phyloP scores from a whole-genome alignment of 2,329 filamentous ascomycete species.

The Ceratocystis harringtonii region DNA sequence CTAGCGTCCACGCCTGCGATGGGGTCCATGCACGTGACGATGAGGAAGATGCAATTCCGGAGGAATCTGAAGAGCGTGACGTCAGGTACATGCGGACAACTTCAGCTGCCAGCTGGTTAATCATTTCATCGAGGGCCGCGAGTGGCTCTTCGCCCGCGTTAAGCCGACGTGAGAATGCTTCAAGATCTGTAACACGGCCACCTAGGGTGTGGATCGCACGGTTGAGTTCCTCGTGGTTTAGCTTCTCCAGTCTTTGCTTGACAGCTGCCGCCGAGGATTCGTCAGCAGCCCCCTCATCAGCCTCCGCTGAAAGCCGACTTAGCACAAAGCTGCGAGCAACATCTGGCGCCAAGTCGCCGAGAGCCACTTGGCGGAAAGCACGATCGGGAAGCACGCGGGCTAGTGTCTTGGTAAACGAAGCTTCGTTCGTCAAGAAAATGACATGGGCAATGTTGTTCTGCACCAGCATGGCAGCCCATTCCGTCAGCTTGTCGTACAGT shows the following conservation, averaged over 20 bases:
- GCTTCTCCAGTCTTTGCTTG: slow-evolving; percentile 18
- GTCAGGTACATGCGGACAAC: slow-evolving; percentile 82
- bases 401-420: slow-evolving; percentile 75
- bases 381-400: slow-evolving; percentile 79
- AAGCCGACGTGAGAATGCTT: slow-evolving; percentile 81
- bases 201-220: slow-evolving; percentile 68
- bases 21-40: slow-evolving; percentile 48
- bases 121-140: slow-evolving; percentile 72
- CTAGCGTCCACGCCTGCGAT: slow-evolving; percentile 80
- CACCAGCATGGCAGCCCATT: slow-evolving; percentile 79
- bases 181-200: slow-evolving; percentile 86
- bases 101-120: slow-evolving; percentile 75
- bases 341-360: slow-evolving; percentile 74
- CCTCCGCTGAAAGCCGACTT: slow-evolving; percentile 42
- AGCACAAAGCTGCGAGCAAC: slow-evolving; percentile 86
- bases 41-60: background rate
- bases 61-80: slow-evolving; percentile 20
- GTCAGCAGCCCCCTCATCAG: slow-evolving; percentile 26
- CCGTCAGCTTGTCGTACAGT: slow-evolving; percentile 67
- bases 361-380: slow-evolving; percentile 70
- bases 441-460: slow-evolving; percentile 85
- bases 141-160: slow-evolving; percentile 72
- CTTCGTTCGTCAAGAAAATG: slow-evolving; percentile 81
- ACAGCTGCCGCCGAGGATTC: slow-evolving; percentile 24
- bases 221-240: slow-evolving; percentile 57